Evolutionary conservation across 768 basidiomycete genomes (phyloP).

Genomic region (Austroboletus eburneus): DNA sequence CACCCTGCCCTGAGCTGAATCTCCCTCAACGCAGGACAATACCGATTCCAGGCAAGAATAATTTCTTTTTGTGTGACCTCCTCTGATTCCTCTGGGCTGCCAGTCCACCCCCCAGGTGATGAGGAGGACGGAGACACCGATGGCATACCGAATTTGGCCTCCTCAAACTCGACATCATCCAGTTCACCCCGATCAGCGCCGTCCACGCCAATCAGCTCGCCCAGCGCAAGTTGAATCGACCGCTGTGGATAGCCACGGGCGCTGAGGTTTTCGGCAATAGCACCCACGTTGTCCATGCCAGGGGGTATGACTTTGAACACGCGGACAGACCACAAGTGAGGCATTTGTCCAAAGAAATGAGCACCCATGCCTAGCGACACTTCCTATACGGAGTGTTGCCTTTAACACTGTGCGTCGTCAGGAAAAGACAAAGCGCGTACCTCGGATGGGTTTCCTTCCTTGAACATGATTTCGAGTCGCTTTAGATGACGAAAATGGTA

Average conservation of each 20-base stretch:
- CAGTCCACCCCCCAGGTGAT: neutral
- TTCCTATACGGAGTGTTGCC: conserved; percentile 20
- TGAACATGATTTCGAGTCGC: conserved; percentile 40
- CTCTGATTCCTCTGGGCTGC: conserved; percentile 17
- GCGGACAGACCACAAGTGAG: conserved; percentile 35
- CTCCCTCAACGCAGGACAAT: conserved; percentile 36
- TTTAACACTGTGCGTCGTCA: neutral
- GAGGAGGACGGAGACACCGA: neutral
- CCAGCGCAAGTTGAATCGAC: conserved; percentile 7
- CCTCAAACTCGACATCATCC: conserved; percentile 22
- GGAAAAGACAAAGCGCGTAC: conserved; percentile 22
- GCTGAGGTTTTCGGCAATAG: conserved; percentile 1
- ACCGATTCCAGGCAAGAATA: conserved; percentile 42
- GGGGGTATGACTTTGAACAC: conserved; percentile 31
- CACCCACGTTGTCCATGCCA: conserved; percentile 6
- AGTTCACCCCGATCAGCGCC: conserved; percentile 12
- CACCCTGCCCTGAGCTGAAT: conserved; percentile 39
- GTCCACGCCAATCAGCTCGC: conserved; percentile 9
- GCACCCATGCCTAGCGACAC: conserved; percentile 41
- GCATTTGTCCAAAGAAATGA: conserved; percentile 37
- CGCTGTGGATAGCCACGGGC: conserved; percentile 13
- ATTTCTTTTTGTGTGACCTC: conserved; percentile 31
- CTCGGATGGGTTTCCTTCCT: conserved; percentile 36
- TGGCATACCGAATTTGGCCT: conserved; percentile 4
- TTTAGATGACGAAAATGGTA: conserved; percentile 34